Evolutionary conservation across 2,329 filamentous ascomycete species (phyloP).

Genomic region (Penicillium sp.): DNA sequence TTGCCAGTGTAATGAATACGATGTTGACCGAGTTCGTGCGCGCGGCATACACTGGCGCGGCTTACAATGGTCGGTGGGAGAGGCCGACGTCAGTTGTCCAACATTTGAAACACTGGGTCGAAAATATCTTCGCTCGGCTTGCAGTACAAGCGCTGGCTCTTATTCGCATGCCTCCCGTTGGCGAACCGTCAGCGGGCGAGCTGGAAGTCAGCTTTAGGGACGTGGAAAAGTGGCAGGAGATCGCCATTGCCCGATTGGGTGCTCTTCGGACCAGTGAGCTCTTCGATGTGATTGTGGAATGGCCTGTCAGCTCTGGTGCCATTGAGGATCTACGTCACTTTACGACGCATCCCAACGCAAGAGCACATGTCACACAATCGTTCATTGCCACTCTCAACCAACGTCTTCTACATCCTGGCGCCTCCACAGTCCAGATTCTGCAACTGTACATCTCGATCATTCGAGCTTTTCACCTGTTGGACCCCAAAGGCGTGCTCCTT

Average conservation of each 20-base stretch:
- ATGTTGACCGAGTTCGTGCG: slow-evolving; percentile 58
- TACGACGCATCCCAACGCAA: slow-evolving; percentile 53
- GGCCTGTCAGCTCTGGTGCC: slow-evolving; percentile 59
- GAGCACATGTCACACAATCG: slow-evolving; percentile 54
- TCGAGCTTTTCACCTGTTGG: slow-evolving; percentile 61
- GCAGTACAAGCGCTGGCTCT: slow-evolving; percentile 51
- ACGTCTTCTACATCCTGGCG: slow-evolving; percentile 62
- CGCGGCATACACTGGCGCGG: slow-evolving; percentile 55
- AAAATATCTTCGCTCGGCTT: slow-evolving; percentile 54
- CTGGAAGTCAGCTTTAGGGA: slow-evolving; percentile 41
- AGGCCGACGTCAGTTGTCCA: slow-evolving; percentile 48
- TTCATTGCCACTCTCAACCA: slow-evolving; percentile 56
- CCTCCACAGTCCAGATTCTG: slow-evolving; percentile 66
- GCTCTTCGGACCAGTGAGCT: slow-evolving; percentile 56
- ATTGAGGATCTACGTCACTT: slow-evolving; percentile 62
- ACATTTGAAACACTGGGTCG: slow-evolving; percentile 57
- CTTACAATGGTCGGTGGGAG: slow-evolving; percentile 59
- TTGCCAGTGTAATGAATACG: slow-evolving; percentile 59
- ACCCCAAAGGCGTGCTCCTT: slow-evolving; percentile 65
- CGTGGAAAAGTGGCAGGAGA: slow-evolving; percentile 56
- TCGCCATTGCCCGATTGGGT: slow-evolving; percentile 56
- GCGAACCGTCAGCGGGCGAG: slow-evolving; percentile 21
- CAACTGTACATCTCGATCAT: slow-evolving; percentile 68
- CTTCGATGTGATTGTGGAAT: slow-evolving; percentile 63
- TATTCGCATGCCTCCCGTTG: slow-evolving; percentile 30